Evolutionary conservation across 2,329 filamentous ascomycete species (phyloP).

Genomic region (Alternaria longipes): DNA sequence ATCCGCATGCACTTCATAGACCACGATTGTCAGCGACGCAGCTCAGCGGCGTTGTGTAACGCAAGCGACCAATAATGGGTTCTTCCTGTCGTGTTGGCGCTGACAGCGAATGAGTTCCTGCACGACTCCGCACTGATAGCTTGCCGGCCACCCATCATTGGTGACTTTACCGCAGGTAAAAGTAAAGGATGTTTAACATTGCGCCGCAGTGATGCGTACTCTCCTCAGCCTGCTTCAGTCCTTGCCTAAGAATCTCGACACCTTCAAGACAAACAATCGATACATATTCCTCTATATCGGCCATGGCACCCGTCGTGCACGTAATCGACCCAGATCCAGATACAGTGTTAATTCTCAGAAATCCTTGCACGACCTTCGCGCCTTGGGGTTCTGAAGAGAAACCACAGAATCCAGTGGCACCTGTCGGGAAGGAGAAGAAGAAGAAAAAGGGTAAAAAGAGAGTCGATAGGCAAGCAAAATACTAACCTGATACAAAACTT

Average conservation of each 20-base stretch:
- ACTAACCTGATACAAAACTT: fast-evolving
- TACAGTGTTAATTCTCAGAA: conserved; percentile 1
- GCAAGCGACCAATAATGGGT: not conserved
- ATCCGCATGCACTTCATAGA: not conserved
- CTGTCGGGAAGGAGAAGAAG: not conserved
- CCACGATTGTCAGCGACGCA: not conserved
- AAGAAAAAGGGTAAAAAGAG: not conserved
- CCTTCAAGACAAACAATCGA: not conserved
- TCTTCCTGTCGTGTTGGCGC: not conserved
- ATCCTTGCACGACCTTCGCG: not conserved
- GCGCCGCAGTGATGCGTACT: not conserved
- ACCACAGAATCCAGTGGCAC: too few relatives aligned
- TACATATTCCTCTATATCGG: too few relatives aligned
- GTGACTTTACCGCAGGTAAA: not conserved
- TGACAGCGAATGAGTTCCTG: not conserved
- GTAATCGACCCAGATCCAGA: conserved; percentile 7
- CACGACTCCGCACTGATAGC: not conserved
- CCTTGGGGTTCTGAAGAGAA: not conserved
- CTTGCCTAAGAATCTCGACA: not conserved
- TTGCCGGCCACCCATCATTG: not conserved
- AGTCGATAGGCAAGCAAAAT: not conserved
- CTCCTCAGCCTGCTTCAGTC: not conserved
- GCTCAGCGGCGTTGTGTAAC: not conserved
- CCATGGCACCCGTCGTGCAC: not conserved
- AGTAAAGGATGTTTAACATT: not conserved